These are phyloP conservation scores for Acacia pycnantha DNA, from an alignment of 331 rosid species.

Conservation along the genomic window DNA sequence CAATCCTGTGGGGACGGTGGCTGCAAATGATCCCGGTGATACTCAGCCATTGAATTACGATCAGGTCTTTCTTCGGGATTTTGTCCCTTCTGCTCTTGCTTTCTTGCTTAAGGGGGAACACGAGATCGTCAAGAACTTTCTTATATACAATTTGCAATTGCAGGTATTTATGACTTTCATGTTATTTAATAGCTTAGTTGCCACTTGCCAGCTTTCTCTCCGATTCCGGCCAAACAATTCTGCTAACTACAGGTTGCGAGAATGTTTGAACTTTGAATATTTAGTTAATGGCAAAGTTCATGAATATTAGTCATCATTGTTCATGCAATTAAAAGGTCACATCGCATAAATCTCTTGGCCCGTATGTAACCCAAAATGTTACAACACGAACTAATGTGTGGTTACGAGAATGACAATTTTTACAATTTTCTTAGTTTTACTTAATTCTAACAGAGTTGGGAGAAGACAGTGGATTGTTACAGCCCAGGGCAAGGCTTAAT, in stretches of 20 bases:
- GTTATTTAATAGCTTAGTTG: neutral
- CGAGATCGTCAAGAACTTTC: conserved; percentile 88
- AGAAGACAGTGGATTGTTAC: conserved; percentile 97
- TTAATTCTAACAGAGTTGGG: conserved; percentile 80
- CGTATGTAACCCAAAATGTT: too few relatives aligned
- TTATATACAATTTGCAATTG: conserved; percentile 85
- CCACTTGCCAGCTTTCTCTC: neutral
- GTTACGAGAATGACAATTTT: neutral
- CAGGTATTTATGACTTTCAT: conserved; percentile 52
- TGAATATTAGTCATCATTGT: neutral
- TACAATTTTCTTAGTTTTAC: neutral
- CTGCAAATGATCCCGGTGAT: conserved; percentile 69
- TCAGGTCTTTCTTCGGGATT: conserved; percentile 87
- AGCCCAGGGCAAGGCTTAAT: conserved; percentile 99
- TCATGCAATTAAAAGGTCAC: neutral
- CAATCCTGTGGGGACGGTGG: conserved; percentile 83
- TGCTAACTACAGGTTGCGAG: too few relatives aligned
- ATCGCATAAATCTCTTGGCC: neutral
- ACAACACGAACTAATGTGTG: neutral
- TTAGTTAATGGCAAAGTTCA: neutral
- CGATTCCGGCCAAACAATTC: neutral
- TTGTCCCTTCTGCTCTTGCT: conserved; percentile 86
- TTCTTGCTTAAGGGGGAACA: conserved; percentile 91
- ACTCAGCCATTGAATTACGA: conserved; percentile 73
- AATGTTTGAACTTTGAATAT: neutral